Evolutionary conservation across 441 rosid species (phyloP).

Genomic region (Populus hybrid): DNA sequence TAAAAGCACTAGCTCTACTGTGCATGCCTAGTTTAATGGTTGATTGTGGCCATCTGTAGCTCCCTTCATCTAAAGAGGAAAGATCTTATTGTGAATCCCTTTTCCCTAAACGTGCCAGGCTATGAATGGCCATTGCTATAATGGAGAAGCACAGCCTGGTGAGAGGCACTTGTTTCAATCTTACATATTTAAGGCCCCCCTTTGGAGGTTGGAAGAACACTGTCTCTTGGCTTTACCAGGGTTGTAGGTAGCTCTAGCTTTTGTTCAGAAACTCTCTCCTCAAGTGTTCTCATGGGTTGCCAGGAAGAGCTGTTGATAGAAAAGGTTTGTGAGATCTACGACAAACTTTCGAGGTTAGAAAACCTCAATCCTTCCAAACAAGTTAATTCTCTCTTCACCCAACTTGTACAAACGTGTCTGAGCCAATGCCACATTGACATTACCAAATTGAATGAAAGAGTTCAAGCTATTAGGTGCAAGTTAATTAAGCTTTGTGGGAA

Average conservation of each 20-base stretch:
- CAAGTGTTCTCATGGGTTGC: constrained; percentile 46
- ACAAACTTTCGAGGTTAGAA: constrained; percentile 51
- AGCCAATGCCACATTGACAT: constrained; percentile 61
- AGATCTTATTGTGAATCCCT: background rate
- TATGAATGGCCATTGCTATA: background rate
- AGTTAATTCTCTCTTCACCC: constrained; percentile 66
- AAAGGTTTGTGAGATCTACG: constrained; percentile 49
- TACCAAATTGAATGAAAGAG: constrained; percentile 37
- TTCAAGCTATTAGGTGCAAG: constrained; percentile 60
- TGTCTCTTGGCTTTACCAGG: background rate
- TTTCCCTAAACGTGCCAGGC: background rate
- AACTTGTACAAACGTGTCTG: constrained; percentile 68
- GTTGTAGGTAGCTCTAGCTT: background rate
- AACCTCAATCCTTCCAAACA: constrained; percentile 60
- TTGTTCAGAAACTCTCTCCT: background rate
- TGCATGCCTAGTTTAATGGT: background rate
- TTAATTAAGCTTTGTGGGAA: constrained; percentile 65
- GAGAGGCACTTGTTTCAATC: background rate
- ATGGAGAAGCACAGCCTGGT: background rate
- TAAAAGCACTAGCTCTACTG: background rate
- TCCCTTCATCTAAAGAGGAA: background rate
- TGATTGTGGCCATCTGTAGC: background rate
- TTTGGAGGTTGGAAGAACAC: background rate
- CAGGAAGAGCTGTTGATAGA: constrained; percentile 47
- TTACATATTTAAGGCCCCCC: background rate